Evolutionary conservation across 352 stramenopile genomes (phyloP).

Genomic region (Globisporangium uncinulatum): DNA sequence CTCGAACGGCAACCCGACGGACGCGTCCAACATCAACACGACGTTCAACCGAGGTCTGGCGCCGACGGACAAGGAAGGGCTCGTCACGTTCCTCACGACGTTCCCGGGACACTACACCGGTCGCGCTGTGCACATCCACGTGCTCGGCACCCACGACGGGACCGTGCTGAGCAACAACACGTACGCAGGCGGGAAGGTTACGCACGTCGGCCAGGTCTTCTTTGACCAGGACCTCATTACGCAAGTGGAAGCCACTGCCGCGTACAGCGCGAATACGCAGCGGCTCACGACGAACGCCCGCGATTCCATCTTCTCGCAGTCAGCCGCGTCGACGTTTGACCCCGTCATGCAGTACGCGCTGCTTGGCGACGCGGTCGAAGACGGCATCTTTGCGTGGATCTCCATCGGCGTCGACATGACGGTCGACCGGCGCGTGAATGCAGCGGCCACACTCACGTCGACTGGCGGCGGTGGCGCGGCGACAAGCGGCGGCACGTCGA

Average conservation of each 20-base stretch:
- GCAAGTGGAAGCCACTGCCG: slow-evolving; percentile 2
- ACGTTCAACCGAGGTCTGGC: slow-evolving; percentile 11
- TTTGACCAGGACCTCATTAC: slow-evolving; percentile 10
- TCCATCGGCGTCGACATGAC: slow-evolving; percentile 17
- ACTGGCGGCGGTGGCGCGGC: not conserved
- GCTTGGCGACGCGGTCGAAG: slow-evolving; percentile 13
- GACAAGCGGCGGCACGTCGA: not conserved
- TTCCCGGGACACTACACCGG: slow-evolving; percentile 16
- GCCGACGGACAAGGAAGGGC: not conserved
- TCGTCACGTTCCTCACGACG: slow-evolving; percentile 11
- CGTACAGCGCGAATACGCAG: slow-evolving; percentile 9
- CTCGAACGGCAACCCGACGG: no score
- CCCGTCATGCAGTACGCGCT: slow-evolving; percentile 14
- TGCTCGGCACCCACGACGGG: slow-evolving; percentile 8
- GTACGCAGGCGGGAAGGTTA: slow-evolving; percentile 5
- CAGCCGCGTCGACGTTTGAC: slow-evolving; percentile 7
- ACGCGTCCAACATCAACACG: slow-evolving; percentile 3
- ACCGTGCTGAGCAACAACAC: slow-evolving; percentile 14
- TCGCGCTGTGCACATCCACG: slow-evolving; percentile 11
- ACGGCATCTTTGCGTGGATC: slow-evolving; percentile 21
- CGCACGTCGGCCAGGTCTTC: slow-evolving; percentile 15
- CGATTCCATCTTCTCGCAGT: slow-evolving; percentile 12
- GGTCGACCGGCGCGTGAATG: not conserved
- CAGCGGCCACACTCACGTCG: slow-evolving; percentile 9
- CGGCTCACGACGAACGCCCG: slow-evolving; percentile 11